These are phyloP conservation scores for Debaryomycetaceae sp. DNA, from an alignment of 1,139 yeast species.

Conservation along the genomic window DNA sequence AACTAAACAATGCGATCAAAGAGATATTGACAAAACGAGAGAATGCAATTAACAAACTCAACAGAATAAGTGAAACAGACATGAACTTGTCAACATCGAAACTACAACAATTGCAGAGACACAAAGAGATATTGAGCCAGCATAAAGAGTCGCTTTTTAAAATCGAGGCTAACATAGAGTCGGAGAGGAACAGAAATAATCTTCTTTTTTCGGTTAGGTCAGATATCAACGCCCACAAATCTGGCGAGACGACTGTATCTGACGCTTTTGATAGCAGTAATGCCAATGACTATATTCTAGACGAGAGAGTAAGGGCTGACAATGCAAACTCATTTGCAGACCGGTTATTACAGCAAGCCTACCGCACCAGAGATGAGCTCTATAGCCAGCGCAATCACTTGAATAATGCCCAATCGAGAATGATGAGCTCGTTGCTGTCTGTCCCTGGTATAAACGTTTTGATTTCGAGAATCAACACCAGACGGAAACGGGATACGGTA, in stretches of 20 bases:
- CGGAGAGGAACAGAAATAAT: constrained; percentile 74
- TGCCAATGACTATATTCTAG: constrained; percentile 65
- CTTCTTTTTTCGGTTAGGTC: constrained; percentile 70
- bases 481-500: constrained; percentile 83
- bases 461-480: constrained; percentile 76
- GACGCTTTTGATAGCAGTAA: constrained; percentile 12
- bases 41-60: constrained; percentile 28
- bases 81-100: constrained; percentile 65
- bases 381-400: constrained; percentile 65
- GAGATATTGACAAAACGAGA: constrained; percentile 32
- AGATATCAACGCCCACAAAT: constrained; percentile 64
- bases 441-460: constrained; percentile 83
- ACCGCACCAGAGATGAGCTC: constrained; percentile 84
- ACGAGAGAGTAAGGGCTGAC: constrained; percentile 73
- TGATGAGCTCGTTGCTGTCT: constrained; percentile 57
- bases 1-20: constrained; percentile 50
- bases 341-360: constrained; percentile 74
- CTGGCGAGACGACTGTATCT: constrained; percentile 18
- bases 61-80: constrained; percentile 53
- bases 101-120: constrained; percentile 78
- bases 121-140: constrained; percentile 70
- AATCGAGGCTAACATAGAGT: constrained; percentile 56
- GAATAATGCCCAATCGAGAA: constrained; percentile 59
- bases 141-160: constrained; percentile 63
- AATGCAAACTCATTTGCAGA: constrained; percentile 76